Evolutionary conservation across 129 eudicot genomes (phyloP).

Genomic region (Ambrosia artemisiifolia): DNA sequence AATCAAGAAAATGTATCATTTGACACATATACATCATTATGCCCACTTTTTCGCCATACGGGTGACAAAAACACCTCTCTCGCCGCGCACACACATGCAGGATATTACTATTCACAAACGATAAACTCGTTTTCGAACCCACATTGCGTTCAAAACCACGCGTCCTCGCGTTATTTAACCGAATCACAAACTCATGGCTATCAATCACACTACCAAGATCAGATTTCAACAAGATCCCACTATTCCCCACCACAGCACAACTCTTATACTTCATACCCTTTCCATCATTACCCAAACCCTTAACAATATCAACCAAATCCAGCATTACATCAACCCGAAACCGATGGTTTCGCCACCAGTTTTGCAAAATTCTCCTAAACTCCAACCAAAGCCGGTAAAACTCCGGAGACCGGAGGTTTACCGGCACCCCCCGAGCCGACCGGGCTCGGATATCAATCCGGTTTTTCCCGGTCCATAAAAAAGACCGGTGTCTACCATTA

Average conservation of each 20-base stretch:
- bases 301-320: slow-evolving; percentile 43
- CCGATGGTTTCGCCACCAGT: slow-evolving; percentile 62
- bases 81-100: slow-evolving; percentile 77
- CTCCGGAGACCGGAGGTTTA: slow-evolving; percentile 69
- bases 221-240: slow-evolving; percentile 75
- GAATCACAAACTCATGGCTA: slow-evolving; percentile 69
- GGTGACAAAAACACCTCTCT: slow-evolving; percentile 79
- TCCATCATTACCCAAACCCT: slow-evolving; percentile 8
- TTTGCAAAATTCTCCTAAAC: slow-evolving; percentile 53
- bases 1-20: slow-evolving; percentile 85
- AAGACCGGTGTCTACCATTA: slow-evolving; percentile 54
- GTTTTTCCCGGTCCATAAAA: slow-evolving; percentile 51
- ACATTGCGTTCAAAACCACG: slow-evolving; percentile 55
- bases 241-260: slow-evolving; percentile 95
- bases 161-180: slow-evolving; percentile 75
- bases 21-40: slow-evolving; percentile 82
- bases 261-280: slow-evolving; percentile 42
- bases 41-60: slow-evolving; percentile 66
- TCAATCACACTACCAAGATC: slow-evolving; percentile 64
- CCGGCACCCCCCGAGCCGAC: slow-evolving; percentile 52
- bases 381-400: slow-evolving; percentile 55
- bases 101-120: slow-evolving; percentile 84
- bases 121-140: slow-evolving; percentile 72
- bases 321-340: slow-evolving; percentile 54
- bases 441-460: slow-evolving; percentile 45